Base-by-base conservation (phyloP, 176 grass and related monocot species). In the Paspalum vaginatum region DNA sequence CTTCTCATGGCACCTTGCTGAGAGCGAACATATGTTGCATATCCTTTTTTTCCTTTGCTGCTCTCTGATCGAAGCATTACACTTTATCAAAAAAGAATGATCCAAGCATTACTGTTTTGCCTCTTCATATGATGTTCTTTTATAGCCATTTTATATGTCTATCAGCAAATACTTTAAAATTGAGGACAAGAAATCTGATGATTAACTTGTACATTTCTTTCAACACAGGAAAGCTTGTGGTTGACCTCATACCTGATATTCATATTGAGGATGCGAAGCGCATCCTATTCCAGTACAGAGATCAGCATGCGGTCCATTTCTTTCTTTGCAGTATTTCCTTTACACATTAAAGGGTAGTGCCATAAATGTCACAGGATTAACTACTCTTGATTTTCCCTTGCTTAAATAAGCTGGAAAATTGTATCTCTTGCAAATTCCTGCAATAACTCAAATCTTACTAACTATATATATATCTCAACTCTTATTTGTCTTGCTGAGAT, bases 221-320 rank as follows among this genome's bases (percentile, higher is more conserved):
- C 7, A 24, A 81, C 26, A 68, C 78, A 98, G 95, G 90, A 87
- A 89, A 87, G 38, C 92, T 98, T 86, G 53, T 89, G 47, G 86
- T 98, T 74, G 95, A 95, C 68, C 93, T 98, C 37, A 37, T 83
- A 69, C 95, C 95, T 83, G 92, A 93, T 70, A 95, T 98, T 81
- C 78, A 89, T 80, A 76, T 89, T 42, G 92, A 98, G 88, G 90
- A 87, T 61, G 75, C 89, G 90, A 98, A 95, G 71, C 41, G 32
- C 68, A 81, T 88, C 65, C 86, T 98, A 50, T 87, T 75, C 89
- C 78, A 72, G 46, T 88, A 95, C 75, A 95, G 90, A 91, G 92
- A 95, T 76, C 74, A 93, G 68, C 37, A 88, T 71, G 83, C 77
- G 73, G 92, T 98, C 81, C 60, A 55, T 65, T 85, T 92, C 75